A percentile compares a stretch with the other conserved stretches of the same genome.
Evolutionary conservation across 306 rosid genomes (phyloP).

Genomic region (Echinosophora koreensis): DNA sequence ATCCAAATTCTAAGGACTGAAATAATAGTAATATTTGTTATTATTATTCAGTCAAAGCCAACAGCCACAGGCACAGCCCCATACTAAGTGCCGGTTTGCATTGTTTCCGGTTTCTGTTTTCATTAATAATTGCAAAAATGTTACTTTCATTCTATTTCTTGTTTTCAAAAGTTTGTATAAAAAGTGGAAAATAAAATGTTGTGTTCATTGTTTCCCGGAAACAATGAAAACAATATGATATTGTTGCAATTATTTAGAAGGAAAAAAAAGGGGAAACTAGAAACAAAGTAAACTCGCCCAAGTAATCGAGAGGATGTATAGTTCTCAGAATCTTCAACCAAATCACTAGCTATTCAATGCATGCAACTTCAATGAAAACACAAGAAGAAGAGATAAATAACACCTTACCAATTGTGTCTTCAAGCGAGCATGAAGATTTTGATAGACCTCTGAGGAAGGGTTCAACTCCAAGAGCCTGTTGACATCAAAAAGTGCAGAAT

Average conservation of each 20-base stretch:
- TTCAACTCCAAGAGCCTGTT: conserved; percentile 83
- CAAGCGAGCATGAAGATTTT: conserved; percentile 84
- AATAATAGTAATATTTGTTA: not conserved
- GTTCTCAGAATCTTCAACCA: not conserved
- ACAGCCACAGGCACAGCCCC: not conserved
- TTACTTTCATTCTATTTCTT: no score
- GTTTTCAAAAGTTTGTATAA: no score
- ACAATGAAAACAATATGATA: no score
- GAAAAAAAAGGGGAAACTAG: no score
- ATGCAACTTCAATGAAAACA: conserved; percentile 40
- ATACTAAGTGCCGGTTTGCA: not conserved
- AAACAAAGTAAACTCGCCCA: no score
- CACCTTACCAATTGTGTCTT: conserved; percentile 86
- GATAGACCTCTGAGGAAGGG: conserved; percentile 94
- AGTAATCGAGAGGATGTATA: no score
- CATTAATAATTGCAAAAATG: no score
- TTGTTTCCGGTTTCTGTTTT: no score
- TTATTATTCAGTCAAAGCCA: conserved; percentile 19
- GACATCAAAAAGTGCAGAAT: conserved; percentile 93
- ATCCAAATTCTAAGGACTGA: not conserved
- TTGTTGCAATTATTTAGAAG: no score
- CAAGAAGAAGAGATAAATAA: conserved; percentile 30
- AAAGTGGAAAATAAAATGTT: no score
- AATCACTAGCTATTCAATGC: not conserved
- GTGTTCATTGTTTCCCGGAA: no score